Evolutionary conservation across 2,329 filamentous ascomycete genomes (phyloP), one percentile per base, ranked within the genome.

Genomic region (Herpotrichia juniperi): DNA sequence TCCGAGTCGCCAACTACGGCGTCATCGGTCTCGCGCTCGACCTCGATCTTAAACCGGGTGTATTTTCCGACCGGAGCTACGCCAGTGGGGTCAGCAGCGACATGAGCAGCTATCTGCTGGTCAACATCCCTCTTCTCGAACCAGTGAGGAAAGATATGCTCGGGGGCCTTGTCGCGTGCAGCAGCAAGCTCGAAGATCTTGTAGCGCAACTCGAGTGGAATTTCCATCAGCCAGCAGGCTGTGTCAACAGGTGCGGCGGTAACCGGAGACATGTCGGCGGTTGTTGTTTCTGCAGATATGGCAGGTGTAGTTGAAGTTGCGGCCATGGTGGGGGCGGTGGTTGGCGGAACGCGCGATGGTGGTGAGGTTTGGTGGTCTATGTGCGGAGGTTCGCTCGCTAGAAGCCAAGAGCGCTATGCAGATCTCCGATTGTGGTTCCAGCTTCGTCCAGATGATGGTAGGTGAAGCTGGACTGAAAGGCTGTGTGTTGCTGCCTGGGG

Each of bases 161-260:
- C 59, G 5, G 67, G 58, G 49, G 61, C 48, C 5, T 46, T 25
- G 5, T 59, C 43, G 39, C 64, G 57, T 6, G 25, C 46, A 25
- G 64, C 53, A 6, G 59, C 53, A 19, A 58, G 43, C 43, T 59
- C 48, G 56, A 66, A 74, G 53, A 73, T 67, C 14, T 46, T 46
- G 42, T 71, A 60, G 31, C 70, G 67, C 21, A 72, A 42, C 57
- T 74, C 71, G 42, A 71, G 58, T 3, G 71, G 70, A 9, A 72
- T 57, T 45, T 19, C 43, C 50, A 65, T 56, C 22, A 73, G 48
- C 16, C 19, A 21, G 19, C 31, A 25, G 30, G 44, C 5, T 7
- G 28, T 30, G 19, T 34, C 28, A 10, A 48, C n/a, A n/a, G n/a
- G 48, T 8, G 45, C 44, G 12, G 48, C 37, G 12, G 31, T 43